Evolutionary conservation across 352 stramenopile genomes (phyloP).

Genomic region (Globisporangium okanoganense): DNA sequence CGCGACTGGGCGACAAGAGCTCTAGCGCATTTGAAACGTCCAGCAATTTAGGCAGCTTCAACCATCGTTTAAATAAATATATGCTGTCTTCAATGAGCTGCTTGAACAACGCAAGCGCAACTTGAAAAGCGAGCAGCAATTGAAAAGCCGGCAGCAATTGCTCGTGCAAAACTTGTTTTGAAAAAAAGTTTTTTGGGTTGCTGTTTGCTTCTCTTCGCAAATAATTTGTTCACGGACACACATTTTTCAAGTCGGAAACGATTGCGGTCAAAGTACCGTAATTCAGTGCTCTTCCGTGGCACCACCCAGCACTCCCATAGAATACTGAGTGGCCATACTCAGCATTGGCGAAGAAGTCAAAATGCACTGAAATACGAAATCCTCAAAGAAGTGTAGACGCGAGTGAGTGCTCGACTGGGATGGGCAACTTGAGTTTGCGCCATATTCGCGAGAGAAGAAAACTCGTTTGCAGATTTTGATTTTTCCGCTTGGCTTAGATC

Average conservation of each 20-base stretch:
- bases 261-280: too few relatives aligned
- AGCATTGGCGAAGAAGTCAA: too few relatives aligned
- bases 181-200: not conserved
- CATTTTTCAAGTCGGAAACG: not conserved
- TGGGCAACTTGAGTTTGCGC: not conserved
- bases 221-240: too few relatives aligned
- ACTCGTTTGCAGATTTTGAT: not conserved
- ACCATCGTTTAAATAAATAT: not conserved
- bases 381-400: not conserved
- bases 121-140: too few relatives aligned
- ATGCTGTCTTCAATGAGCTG: not conserved
- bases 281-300: too few relatives aligned
- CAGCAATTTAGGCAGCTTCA: too few relatives aligned
- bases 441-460: not conserved
- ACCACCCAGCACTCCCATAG: too few relatives aligned
- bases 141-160: too few relatives aligned
- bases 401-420: not conserved
- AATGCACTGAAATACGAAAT: not conserved
- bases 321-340: too few relatives aligned
- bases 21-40: not conserved
- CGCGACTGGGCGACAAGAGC: not conserved
- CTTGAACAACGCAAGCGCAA: not conserved
- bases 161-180: not conserved
- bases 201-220: too few relatives aligned
- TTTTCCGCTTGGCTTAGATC: not conserved